phyloP scores from a whole-genome alignment of 768 basidiomycete species.

The Mycena chlorophos region DNA sequence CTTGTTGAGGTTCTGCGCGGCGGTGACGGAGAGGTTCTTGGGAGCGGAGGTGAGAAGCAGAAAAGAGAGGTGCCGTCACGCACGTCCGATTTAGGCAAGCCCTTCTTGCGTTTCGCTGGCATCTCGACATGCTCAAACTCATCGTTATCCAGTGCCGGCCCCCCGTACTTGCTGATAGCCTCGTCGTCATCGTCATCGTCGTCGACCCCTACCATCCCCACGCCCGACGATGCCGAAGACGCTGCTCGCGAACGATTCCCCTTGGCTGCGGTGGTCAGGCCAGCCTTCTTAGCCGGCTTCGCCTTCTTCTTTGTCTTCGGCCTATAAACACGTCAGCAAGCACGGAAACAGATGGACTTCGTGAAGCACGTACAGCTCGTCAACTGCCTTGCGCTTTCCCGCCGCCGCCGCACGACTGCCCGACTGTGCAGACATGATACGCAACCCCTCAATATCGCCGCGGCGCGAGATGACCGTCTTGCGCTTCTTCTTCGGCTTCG shows the following conservation, averaged over 20 bases:
- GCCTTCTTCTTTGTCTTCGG: not conserved
- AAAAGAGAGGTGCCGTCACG: not conserved
- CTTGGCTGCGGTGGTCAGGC: not conserved
- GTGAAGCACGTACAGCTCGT: not conserved
- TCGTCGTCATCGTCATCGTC: not conserved
- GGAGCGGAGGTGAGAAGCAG: not conserved
- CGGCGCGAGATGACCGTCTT: not conserved
- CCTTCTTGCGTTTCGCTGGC: not conserved
- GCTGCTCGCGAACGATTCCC: not conserved
- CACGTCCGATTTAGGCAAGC: not conserved
- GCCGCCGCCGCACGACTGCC: not conserved
- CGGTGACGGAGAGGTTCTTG: not conserved
- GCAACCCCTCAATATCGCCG: not conserved
- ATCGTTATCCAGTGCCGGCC: slow-evolving; percentile 2
- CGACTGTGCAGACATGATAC: not conserved
- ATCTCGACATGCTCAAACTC: slow-evolving; percentile 1
- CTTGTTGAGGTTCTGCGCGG: not conserved
- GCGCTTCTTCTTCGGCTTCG: not conserved
- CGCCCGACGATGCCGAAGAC: not conserved
- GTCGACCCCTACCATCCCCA: not conserved
- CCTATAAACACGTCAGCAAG: not conserved
- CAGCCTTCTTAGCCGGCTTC: not conserved
- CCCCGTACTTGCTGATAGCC: not conserved
- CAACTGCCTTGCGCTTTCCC: not conserved
- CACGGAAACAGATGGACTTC: not conserved